phyloP scores from a whole-genome alignment of 345 rosid genomes.

The Populus pruinosa region DNA sequence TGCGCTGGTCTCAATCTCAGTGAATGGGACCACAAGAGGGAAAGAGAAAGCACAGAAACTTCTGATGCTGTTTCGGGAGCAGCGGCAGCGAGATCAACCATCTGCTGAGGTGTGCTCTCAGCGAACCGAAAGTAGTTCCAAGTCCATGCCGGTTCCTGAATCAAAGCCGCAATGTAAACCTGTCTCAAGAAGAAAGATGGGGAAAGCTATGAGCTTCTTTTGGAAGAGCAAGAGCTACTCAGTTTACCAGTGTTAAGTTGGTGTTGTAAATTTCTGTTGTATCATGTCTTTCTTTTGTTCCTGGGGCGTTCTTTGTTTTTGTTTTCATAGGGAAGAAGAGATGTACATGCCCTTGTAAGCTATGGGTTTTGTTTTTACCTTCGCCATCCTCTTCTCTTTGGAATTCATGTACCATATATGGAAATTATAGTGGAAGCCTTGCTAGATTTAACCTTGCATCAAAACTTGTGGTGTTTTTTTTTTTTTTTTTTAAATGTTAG shows the following conservation, averaged over 20 bases:
- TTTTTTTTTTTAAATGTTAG: no score
- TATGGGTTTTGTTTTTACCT: constrained; percentile 27
- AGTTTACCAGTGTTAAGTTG: constrained; percentile 41
- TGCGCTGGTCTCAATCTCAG: constrained; percentile 79
- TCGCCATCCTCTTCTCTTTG: constrained; percentile 16
- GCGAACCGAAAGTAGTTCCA: constrained; percentile 35
- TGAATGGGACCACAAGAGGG: constrained; percentile 83
- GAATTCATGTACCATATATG: constrained; percentile 16
- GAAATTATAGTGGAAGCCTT: constrained; percentile 9
- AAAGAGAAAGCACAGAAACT: constrained; percentile 90
- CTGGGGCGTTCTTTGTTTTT: constrained; percentile 29
- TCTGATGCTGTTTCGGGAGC: constrained; percentile 83
- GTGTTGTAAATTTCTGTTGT: constrained; percentile 45
- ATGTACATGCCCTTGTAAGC: constrained; percentile 56
- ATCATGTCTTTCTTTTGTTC: constrained; percentile 25
- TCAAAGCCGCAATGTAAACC: constrained; percentile 63
- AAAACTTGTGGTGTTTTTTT: background rate
- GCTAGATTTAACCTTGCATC: background rate
- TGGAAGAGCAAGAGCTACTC: constrained; percentile 95
- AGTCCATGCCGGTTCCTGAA: constrained; percentile 32
- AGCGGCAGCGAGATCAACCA: constrained; percentile 76
- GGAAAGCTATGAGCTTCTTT: constrained; percentile 67
- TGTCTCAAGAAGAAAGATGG: constrained; percentile 61
- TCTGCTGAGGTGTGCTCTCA: constrained; percentile 12
- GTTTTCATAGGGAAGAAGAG: constrained; percentile 44